A percentile compares a stretch with the other conserved stretches of the same genome.
Evolutionary conservation across 805 yeast species (phyloP).

Genomic region (Spathaspora arborariae): DNA sequence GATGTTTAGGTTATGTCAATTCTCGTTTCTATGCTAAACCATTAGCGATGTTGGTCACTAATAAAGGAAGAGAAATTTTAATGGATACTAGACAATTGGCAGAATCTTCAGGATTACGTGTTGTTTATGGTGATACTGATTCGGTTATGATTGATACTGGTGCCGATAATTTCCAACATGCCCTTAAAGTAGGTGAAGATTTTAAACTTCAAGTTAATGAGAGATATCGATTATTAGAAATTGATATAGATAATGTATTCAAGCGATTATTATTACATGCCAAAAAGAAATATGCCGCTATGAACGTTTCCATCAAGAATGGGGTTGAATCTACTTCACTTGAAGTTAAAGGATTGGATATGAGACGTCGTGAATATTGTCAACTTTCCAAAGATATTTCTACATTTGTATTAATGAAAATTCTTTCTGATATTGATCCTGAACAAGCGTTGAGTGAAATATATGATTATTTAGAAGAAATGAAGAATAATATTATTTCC

Average conservation of each 20-base stretch:
- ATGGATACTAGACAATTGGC: constrained; percentile 92
- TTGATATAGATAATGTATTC: constrained; percentile 93
- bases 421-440: constrained; percentile 70
- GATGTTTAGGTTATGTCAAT: constrained; percentile 89
- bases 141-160: constrained; percentile 98
- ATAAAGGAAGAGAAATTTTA: constrained; percentile 91
- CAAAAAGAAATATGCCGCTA: constrained; percentile 97
- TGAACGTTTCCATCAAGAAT: constrained; percentile 56
- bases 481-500: constrained; percentile 52
- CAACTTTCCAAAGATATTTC: constrained; percentile 89
- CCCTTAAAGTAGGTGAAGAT: constrained; percentile 76
- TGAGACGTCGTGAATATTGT: constrained; percentile 95
- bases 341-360: constrained; percentile 95
- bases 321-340: constrained; percentile 50
- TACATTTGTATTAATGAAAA: constrained; percentile 63
- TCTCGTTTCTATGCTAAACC: constrained; percentile 96
- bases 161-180: constrained; percentile 62
- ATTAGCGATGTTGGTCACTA: constrained; percentile 90
- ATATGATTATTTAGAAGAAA: constrained; percentile 64
- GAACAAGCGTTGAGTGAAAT: constrained; percentile 71
- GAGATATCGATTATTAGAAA: constrained; percentile 80
- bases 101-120: constrained; percentile 75
- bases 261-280: constrained; percentile 80
- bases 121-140: constrained; percentile 97
- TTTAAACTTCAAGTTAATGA: constrained; percentile 86